Conservation (phyloP, 352 stramenopile genomes). For the Globisporangium yorkense region DNA sequence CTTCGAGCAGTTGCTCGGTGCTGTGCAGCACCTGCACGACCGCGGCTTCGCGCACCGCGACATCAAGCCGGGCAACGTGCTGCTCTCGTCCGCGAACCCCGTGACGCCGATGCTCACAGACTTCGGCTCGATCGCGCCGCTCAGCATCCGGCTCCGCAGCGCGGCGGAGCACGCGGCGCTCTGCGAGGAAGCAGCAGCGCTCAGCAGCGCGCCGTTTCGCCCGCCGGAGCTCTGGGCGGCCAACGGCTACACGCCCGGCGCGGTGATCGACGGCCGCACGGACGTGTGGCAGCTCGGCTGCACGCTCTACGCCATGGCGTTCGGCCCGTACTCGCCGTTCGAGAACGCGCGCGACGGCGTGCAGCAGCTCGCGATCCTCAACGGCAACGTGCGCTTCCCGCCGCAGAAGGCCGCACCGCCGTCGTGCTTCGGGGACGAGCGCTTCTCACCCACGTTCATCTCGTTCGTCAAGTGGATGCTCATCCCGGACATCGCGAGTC, state of each 20-base stretch:
- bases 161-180: conserved; percentile 43
- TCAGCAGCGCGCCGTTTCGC: conserved; percentile 88
- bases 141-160: conserved; percentile 23
- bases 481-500: conserved; percentile 38
- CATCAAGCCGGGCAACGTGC: conserved; percentile 70
- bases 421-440: not conserved
- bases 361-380: conserved; percentile 49
- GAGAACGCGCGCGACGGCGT: conserved; percentile 60
- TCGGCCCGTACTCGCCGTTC: conserved; percentile 87
- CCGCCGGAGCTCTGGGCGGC: conserved; percentile 89
- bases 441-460: conserved; percentile 54
- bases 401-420: conserved; percentile 7
- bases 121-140: conserved; percentile 58
- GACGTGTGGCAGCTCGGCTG: conserved; percentile 92
- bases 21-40: conserved; percentile 49
- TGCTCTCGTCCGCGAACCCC: conserved; percentile 36
- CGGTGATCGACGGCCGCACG: conserved; percentile 46
- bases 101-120: conserved; percentile 65
- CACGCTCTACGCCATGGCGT: conserved; percentile 88
- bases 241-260: conserved; percentile 12
- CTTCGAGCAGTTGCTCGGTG: conserved; percentile 47
- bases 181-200: conserved; percentile 73
- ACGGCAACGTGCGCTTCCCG: conserved; percentile 65
- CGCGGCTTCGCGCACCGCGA: conserved; percentile 66
- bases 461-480: conserved; percentile 75